Base-by-base conservation (phyloP, 2,329 filamentous ascomycete genomes). In the Phoma sp. region DNA sequence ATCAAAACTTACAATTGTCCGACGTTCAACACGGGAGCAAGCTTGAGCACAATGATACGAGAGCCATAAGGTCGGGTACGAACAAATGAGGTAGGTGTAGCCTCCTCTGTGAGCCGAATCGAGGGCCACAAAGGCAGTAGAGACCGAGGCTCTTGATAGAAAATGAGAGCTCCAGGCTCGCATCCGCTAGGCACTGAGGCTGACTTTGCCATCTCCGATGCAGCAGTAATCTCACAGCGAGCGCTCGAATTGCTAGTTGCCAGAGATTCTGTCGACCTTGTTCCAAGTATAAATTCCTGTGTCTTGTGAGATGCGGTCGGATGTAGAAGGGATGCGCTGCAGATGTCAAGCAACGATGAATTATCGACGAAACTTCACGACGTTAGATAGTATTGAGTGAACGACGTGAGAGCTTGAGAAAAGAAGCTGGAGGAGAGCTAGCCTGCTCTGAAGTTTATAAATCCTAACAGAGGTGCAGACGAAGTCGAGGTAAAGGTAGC, bases 21-120 rank as follows among this genome's bases (percentile, higher is more conserved):
- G 4, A 11, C 7, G 11, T 40, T 25, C 2, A 30, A 0, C 2
- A 48, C 27, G n/a, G 22, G 13, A 11, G n/a, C 14, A 4, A 54
- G 35, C 8, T 48, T 54, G 11, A 54, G 29, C 4, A 54, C 9
- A 2, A 68, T 49, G 0, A 29, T 62, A 8, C 55, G 38, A 25
- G 60, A 62, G 1, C 52, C 58, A 3, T 9, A 18, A 1, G 68
- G 66, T 3, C 60, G 55, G 7, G 4, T 55, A 3, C 33, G 22
- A 7, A 44, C 46, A 14, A 64, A 39, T 1, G 51, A 7, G 0
- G 39, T 22, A 3, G 66, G 58, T 0, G 58, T 59, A 36, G 65
- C 44, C 2, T 69, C 54, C 6, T 70, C 60, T 2, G 59, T 55
- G 10, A 64, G 66, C 8, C 39, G 44, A 2, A 54, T 22, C 2